Evolutionary conservation across 805 yeast genomes (phyloP).

Genomic region (Brettanomyces naardenensis): DNA sequence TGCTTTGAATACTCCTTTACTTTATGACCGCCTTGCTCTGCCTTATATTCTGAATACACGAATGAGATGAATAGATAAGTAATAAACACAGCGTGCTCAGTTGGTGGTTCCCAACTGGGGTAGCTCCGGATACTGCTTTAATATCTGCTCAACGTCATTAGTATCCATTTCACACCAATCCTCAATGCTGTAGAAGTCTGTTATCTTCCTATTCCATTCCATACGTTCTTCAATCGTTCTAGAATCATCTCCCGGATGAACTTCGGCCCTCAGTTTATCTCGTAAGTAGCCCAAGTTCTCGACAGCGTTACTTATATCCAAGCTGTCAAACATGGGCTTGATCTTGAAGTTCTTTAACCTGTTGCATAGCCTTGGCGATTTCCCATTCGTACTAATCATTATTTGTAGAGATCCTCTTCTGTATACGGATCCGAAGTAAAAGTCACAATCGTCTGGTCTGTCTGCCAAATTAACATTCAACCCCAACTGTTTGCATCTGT

Average conservation of each 20-base stretch:
- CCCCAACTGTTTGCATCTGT: constrained; percentile 34
- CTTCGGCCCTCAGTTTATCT: constrained; percentile 33
- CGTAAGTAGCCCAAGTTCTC: constrained; percentile 53
- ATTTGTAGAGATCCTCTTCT: constrained; percentile 67
- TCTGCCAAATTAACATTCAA: constrained; percentile 76
- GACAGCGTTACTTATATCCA: constrained; percentile 46
- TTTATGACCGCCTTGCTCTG: not conserved
- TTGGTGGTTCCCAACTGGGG: too few species aligned
- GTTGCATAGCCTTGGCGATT: constrained; percentile 67
- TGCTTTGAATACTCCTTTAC: not conserved
- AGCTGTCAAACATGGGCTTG: constrained; percentile 30
- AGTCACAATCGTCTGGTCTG: constrained; percentile 77
- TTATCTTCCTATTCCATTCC: constrained; percentile 61
- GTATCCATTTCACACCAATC: constrained; percentile 48
- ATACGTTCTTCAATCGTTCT: constrained; percentile 51
- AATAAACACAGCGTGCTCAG: too few species aligned
- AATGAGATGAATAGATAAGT: too few species aligned
- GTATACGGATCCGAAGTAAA: constrained; percentile 75
- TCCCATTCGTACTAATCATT: constrained; percentile 79
- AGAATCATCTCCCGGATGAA: constrained; percentile 36
- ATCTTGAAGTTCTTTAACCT: constrained; percentile 52
- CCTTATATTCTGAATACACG: too few species aligned
- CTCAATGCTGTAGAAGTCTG: constrained; percentile 50
- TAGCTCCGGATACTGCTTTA: constrained; percentile 40
- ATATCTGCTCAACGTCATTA: constrained; percentile 30